Evolutionary conservation across 148 eudicot species (phyloP), one percentile per base, ranked within the genome.

Genomic region (Hydrangea macrophylla): DNA sequence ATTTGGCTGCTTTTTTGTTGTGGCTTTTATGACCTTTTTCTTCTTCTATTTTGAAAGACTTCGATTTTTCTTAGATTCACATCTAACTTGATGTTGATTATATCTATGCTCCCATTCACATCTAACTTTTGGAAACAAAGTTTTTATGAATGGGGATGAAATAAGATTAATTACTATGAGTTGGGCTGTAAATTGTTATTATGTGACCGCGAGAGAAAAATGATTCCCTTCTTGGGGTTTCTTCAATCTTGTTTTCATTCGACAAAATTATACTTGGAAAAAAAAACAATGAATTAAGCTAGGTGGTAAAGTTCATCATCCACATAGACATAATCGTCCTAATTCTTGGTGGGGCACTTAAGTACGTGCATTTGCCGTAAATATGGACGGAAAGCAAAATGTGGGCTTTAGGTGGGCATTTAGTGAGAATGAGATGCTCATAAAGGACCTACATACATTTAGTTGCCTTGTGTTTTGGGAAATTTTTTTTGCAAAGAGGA

Each of bases 321-420:
- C 17, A 42, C 5, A 3, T 56, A 18, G 22, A 61, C 12, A 42
- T 12, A 10, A 25, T 40, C 70, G 86, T 84, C 92, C 85, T 78
- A 74, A 85, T 83, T 85, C 86, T 86, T 84, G 76, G 83, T 74
- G 75, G 76, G 63, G 63, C 75, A 69, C 79, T 35, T 71, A 67
- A 76, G 85, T 6, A 57, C 69, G 82, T 76, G 83, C 61, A 62
- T 42, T 60, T 75, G 85, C 77, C 74, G 85, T 89, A 84, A 89
- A 82, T 70, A 67, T 79, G 87, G 87, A 84, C 84, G 72, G n/a
- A 86, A 55, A 86, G 26, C 68, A 35, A 75, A 68, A 13, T 64
- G 78, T 78, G 60, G 83, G 78, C 78, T 86, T 84, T 79, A 77
- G 84, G 79, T 75, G 82, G 81, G 79, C 63, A 65, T 60, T 54